Percentiles rank a stretch among this genome's conserved stretches.
phyloP scores from a whole-genome alignment of 768 basidiomycete genomes.

The Imleria badia region DNA sequence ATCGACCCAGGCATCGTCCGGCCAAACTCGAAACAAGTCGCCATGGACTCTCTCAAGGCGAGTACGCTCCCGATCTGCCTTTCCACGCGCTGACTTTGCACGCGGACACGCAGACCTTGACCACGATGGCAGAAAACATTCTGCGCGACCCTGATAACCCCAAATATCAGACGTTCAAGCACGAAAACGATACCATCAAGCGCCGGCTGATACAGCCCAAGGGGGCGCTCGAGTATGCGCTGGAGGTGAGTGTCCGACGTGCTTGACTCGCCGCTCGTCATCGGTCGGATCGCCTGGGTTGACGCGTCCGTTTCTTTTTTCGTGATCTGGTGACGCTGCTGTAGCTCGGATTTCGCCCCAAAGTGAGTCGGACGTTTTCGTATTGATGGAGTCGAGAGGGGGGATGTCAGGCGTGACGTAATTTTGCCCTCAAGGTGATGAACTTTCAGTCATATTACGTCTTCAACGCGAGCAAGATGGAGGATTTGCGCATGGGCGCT shows the following conservation, averaged over 20 bases:
- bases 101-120: slow-evolving; percentile 44
- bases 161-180: slow-evolving; percentile 74
- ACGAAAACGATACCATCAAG: slow-evolving; percentile 69
- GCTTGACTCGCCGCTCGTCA: neutral
- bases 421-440: slow-evolving; percentile 38
- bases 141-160: slow-evolving; percentile 68
- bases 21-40: slow-evolving; percentile 62
- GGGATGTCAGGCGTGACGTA: no score
- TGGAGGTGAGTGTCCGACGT: slow-evolving; percentile 42
- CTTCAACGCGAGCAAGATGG: slow-evolving; percentile 52
- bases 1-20: slow-evolving; percentile 78
- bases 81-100: neutral
- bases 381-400: no score
- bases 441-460: slow-evolving; percentile 74
- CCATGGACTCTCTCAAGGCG: slow-evolving; percentile 64
- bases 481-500: slow-evolving; percentile 61
- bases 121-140: slow-evolving; percentile 71
- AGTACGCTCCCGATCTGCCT: neutral
- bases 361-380: slow-evolving; percentile 43
- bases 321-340: neutral
- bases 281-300: no score
- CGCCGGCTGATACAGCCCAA: slow-evolving; percentile 65
- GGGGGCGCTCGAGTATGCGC: slow-evolving; percentile 75
- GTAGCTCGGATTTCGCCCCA: slow-evolving; percentile 61
- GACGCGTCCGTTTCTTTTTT: neutral